Conservation (phyloP, 2,329 filamentous ascomycete species). For the Microdochium trichocladiopsis region DNA sequence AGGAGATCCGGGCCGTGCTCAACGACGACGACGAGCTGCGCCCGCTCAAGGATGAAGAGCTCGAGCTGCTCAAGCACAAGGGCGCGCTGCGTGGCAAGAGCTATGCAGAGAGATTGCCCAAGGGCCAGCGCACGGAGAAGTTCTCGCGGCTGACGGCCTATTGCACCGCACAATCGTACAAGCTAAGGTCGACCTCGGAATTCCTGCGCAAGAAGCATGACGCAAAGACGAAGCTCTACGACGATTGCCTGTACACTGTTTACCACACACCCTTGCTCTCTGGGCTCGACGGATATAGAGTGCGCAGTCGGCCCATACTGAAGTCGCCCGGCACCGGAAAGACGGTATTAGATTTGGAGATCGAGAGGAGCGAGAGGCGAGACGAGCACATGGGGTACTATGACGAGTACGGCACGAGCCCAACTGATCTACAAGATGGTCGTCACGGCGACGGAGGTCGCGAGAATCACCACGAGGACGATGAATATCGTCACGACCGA, state of each 20-base stretch:
- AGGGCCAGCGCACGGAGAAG: conserved; percentile 79
- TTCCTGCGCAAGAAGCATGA: conserved; percentile 85
- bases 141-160: conserved; percentile 89
- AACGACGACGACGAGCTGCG: conserved; percentile 49
- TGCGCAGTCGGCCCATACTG: conserved; percentile 83
- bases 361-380: conserved; percentile 83
- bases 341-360: conserved; percentile 88
- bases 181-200: conserved; percentile 77
- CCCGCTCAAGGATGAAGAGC: conserved; percentile 61
- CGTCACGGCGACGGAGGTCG: conserved; percentile 8
- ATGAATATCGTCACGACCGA: conserved; percentile 16
- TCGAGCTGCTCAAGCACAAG: conserved; percentile 54
- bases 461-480: conserved; percentile 19
- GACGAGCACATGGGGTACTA: conserved; percentile 91
- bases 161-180: conserved; percentile 91
- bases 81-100: conserved; percentile 69
- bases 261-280: conserved; percentile 88
- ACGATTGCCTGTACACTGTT: conserved; percentile 93
- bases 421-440: conserved; percentile 12
- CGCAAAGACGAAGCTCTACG: conserved; percentile 91
- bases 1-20: conserved; percentile 38
- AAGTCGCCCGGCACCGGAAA: conserved; percentile 87
- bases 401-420: conserved; percentile 49
- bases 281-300: conserved; percentile 77
- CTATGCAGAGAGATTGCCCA: conserved; percentile 88